Evolutionary conservation across 257 asterid genomes (phyloP).

Genomic region (Handroanthus guayacan): DNA sequence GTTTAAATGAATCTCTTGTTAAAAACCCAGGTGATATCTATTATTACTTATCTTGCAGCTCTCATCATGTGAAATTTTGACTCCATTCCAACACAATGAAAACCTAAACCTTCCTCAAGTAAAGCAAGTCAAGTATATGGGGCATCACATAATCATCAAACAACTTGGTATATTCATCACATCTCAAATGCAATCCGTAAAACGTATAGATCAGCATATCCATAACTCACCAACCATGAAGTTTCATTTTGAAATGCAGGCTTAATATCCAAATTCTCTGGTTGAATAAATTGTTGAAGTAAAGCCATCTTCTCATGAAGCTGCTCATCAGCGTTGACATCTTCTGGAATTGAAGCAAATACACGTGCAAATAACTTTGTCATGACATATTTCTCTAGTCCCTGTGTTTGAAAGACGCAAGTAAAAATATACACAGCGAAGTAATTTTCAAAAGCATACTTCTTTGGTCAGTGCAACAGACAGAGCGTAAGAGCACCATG

Average conservation of each 20-base stretch:
- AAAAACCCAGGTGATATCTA: constrained; percentile 16
- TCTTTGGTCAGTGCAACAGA: constrained; percentile 61
- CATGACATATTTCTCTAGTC: constrained; percentile 92
- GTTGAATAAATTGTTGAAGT: constrained; percentile 84
- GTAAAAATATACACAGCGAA: constrained; percentile 41
- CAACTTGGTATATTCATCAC: background rate
- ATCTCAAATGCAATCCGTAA: constrained; percentile 9
- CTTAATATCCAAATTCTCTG: constrained; percentile 88
- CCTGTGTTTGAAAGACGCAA: constrained; percentile 57
- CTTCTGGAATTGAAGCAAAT: constrained; percentile 90
- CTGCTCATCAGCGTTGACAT: constrained; percentile 74
- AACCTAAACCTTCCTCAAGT: constrained; percentile 18
- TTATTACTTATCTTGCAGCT: constrained; percentile 3
- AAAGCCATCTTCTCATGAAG: constrained; percentile 81
- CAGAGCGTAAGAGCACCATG: background rate
- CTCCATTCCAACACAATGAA: background rate
- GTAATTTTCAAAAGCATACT: constrained; percentile 61
- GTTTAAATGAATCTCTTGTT: background rate
- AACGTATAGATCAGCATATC: background rate
- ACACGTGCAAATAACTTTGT: constrained; percentile 77
- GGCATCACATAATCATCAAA: background rate
- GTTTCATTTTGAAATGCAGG: constrained; percentile 77
- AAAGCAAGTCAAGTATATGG: background rate
- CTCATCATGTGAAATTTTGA: background rate
- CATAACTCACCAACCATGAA: constrained; percentile 84